Percentiles rank a stretch among this genome's conserved stretches.
phyloP scores from a whole-genome alignment of 352 stramenopile genomes.

The Phytophthora lateralis region DNA sequence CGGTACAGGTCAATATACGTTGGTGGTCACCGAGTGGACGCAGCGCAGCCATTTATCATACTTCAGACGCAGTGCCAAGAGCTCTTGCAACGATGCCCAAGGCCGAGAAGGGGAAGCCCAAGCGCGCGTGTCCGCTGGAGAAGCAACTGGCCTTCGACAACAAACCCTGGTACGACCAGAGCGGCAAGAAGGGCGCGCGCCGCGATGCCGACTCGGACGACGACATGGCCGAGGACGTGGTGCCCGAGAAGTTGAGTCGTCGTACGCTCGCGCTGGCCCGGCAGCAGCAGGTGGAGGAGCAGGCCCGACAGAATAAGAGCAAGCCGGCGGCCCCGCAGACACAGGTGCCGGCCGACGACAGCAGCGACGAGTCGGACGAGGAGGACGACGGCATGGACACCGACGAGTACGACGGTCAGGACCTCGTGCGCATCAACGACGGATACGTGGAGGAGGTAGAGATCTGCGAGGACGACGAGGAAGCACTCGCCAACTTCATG shows the following conservation, averaged over 20 bases:
- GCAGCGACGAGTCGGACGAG: slow-evolving; percentile 71
- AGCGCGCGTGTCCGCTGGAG: slow-evolving; percentile 85
- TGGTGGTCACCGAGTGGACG: slow-evolving; percentile 33
- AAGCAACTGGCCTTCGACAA: slow-evolving; percentile 88
- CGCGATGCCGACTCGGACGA: slow-evolving; percentile 63
- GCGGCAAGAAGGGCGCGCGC: slow-evolving; percentile 27
- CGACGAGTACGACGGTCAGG: slow-evolving; percentile 88
- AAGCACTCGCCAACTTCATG: slow-evolving; percentile 89
- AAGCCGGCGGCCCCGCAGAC: slow-evolving; percentile 14
- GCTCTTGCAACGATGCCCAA: slow-evolving; percentile 61
- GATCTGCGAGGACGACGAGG: slow-evolving; percentile 87
- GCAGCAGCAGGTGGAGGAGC: slow-evolving; percentile 83
- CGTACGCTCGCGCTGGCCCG: slow-evolving; percentile 80
- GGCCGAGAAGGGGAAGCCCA: slow-evolving; percentile 74
- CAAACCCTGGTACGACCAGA: slow-evolving; percentile 85
- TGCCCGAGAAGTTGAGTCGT: slow-evolving; percentile 82
- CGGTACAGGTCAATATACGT: slow-evolving; percentile 2
- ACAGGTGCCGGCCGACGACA: slow-evolving; percentile 30
- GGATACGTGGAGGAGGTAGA: slow-evolving; percentile 92
- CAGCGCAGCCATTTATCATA: slow-evolving; percentile 38
- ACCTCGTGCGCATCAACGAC: slow-evolving; percentile 91
- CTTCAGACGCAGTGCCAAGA: neutral
- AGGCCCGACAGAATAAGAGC: slow-evolving; percentile 52
- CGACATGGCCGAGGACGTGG: slow-evolving; percentile 63
- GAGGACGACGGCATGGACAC: slow-evolving; percentile 89